These are phyloP conservation scores for Phytomonas sp. DNA, from an alignment of 208 protist genomes.

Conservation along the genomic window DNA sequence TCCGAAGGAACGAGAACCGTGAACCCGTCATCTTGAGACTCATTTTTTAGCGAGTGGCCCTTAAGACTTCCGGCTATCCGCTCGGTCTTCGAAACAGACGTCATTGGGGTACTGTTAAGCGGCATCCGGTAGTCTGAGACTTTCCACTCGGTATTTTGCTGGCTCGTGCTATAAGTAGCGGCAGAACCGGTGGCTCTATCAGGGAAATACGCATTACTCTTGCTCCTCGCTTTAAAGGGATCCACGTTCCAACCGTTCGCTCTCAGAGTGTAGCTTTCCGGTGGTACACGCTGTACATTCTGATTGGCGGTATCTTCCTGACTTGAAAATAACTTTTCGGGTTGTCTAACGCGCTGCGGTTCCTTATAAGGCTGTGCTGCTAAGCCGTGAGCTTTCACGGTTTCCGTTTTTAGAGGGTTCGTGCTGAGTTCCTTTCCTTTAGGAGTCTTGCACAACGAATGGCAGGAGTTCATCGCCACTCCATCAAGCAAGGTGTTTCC, in stretches of 20 bases:
- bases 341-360: too few species aligned
- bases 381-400: background rate
- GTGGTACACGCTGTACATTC: background rate
- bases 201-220: background rate
- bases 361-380: background rate
- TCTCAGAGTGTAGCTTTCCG: background rate
- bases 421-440: background rate
- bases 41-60: background rate
- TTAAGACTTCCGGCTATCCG: background rate
- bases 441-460: background rate
- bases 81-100: background rate
- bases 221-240: background rate
- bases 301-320: background rate
- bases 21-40: constrained; percentile 12
- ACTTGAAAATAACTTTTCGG: too few species aligned
- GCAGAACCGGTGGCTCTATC: background rate
- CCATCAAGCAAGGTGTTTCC: background rate
- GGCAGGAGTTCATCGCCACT: background rate
- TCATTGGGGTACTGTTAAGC: background rate
- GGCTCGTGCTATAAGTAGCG: background rate
- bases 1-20: constrained; percentile 24
- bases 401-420: background rate
- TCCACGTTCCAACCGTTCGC: background rate
- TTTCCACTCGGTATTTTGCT: background rate
- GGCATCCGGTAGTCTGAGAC: background rate